Percentiles rank a stretch among this genome's conserved stretches.
phyloP scores from a whole-genome alignment of 805 yeast genomes.

The Monosporozyma yasuniensis region DNA sequence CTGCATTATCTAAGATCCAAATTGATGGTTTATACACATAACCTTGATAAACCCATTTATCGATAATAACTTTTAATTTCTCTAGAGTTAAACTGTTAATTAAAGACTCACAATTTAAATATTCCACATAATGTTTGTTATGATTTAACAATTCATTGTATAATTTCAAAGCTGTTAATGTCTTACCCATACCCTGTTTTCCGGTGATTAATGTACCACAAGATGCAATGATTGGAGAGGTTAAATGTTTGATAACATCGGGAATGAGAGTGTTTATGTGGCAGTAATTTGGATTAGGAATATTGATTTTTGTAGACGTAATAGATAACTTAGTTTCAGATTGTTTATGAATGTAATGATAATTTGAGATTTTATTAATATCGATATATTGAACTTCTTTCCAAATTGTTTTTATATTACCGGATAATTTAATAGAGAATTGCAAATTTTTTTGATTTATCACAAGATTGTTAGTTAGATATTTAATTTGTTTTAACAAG shows the following conservation, averaged over 20 bases:
- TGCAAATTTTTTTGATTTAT: background rate
- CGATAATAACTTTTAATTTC: conserved; percentile 35
- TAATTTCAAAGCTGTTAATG: conserved; percentile 42
- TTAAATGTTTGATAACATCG: conserved; percentile 10
- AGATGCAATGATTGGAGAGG: conserved; percentile 16
- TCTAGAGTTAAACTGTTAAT: conserved; percentile 18
- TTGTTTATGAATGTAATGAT: background rate
- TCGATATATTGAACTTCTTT: background rate
- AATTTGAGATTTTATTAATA: background rate
- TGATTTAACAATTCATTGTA: conserved; percentile 12
- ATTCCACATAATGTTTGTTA: conserved; percentile 36
- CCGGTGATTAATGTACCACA: conserved; percentile 61
- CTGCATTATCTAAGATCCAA: conserved; percentile 69
- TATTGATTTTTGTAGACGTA: background rate
- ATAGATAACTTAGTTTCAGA: background rate
- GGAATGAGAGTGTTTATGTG: background rate
- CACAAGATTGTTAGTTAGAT: conserved; percentile 1
- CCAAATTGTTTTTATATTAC: background rate
- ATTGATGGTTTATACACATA: conserved; percentile 76
- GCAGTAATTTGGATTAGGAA: background rate
- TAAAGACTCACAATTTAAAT: conserved; percentile 44
- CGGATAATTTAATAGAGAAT: background rate
- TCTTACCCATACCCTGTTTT: conserved; percentile 74
- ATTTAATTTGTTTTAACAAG: background rate
- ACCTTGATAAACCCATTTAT: conserved; percentile 38